Conservation (phyloP, 768 basidiomycete genomes). For the Suillus spraguei region DNA sequence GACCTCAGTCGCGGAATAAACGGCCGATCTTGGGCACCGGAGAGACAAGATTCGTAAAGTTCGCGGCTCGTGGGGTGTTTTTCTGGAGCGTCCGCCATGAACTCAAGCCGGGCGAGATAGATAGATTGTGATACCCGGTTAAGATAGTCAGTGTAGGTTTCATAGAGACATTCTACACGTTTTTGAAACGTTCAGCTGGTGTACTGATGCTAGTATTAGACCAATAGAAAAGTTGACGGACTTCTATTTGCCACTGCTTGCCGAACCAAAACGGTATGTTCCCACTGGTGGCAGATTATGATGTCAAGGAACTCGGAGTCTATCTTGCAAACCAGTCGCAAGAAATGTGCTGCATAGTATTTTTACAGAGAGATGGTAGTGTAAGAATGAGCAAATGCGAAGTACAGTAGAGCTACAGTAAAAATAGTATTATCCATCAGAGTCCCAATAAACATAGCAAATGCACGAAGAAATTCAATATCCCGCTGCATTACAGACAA, state of each 20-base stretch:
- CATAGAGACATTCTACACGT: conserved; percentile 32
- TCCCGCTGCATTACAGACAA: neutral
- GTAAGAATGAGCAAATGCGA: neutral
- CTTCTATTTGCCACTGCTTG: conserved; percentile 37
- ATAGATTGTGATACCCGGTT: conserved; percentile 22
- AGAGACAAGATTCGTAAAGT: conserved; percentile 52
- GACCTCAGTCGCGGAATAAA: conserved; percentile 62
- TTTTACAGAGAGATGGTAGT: neutral
- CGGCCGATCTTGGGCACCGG: conserved; percentile 56
- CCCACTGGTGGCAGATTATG: neutral
- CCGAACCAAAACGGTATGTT: conserved; percentile 4
- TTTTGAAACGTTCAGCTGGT: conserved; percentile 15
- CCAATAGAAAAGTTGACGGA: conserved; percentile 8
- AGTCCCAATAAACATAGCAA: conserved; percentile 7
- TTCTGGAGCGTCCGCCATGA: conserved; percentile 23
- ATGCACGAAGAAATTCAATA: neutral
- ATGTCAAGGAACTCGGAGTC: no score
- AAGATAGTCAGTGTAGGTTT: conserved; percentile 14
- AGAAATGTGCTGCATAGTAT: neutral
- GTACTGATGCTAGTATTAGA: neutral
- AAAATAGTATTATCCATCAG: conserved; percentile 8
- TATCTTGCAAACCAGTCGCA: neutral
- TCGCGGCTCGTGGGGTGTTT: conserved; percentile 46
- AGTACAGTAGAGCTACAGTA: conserved; percentile 1
- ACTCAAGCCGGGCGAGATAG: conserved; percentile 3